phyloP scores from a whole-genome alignment of 2,329 filamentous ascomycete genomes.

The Lasiodiplodia hormozganensis region DNA sequence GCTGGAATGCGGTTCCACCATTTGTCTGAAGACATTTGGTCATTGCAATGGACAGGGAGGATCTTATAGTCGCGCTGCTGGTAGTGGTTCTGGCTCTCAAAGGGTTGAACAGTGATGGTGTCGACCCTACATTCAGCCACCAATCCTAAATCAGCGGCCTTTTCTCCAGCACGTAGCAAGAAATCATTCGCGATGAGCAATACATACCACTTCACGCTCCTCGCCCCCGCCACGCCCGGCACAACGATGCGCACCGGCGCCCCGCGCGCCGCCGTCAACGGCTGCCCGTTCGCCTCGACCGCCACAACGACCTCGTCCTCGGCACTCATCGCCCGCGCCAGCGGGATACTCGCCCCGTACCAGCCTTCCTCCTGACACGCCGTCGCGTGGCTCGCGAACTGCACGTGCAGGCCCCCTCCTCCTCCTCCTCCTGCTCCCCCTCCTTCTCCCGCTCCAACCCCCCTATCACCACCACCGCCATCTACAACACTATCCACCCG shows the following conservation, averaged over 20 bases:
- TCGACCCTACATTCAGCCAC: slow-evolving; percentile 45
- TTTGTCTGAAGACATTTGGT: slow-evolving; percentile 56
- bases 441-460: neutral
- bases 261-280: slow-evolving; percentile 58
- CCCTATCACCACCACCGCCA: neutral
- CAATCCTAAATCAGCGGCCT: neutral
- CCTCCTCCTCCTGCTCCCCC: neutral
- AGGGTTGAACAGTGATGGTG: slow-evolving; percentile 57
- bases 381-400: slow-evolving; percentile 62
- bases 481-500: slow-evolving; percentile 2
- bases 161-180: neutral
- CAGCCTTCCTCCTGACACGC: slow-evolving; percentile 64
- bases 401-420: slow-evolving; percentile 54
- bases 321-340: slow-evolving; percentile 52
- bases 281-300: slow-evolving; percentile 59
- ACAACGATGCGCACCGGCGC: slow-evolving; percentile 60
- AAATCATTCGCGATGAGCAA: too few relatives aligned
- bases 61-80: slow-evolving; percentile 67
- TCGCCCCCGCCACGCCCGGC: slow-evolving; percentile 61
- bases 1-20: slow-evolving; percentile 60
- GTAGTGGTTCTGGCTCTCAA: slow-evolving; percentile 63
- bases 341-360: slow-evolving; percentile 64
- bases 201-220: slow-evolving; percentile 60
- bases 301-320: slow-evolving; percentile 57
- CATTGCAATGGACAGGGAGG: slow-evolving; percentile 59